Evolutionary conservation across 108 stramenopile species (phyloP).

Genomic region (Fragilaria crotonensis): DNA sequence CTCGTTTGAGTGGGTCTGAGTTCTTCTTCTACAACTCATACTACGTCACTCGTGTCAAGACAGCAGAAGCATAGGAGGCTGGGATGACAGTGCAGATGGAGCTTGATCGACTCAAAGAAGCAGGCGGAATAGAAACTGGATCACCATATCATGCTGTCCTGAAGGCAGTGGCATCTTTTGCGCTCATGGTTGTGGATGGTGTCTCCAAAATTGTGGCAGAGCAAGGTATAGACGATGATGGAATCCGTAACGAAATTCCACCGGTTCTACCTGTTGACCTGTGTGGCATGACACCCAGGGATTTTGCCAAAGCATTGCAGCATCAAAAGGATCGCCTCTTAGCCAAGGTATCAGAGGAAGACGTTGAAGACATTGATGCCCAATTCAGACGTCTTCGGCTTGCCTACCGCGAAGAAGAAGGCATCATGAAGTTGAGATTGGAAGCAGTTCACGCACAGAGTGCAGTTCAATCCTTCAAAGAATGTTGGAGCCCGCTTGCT

Average conservation of each 20-base stretch:
- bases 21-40: not conserved
- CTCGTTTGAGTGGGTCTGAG: not conserved
- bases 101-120: not conserved
- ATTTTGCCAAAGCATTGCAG: not conserved
- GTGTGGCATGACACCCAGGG: not conserved
- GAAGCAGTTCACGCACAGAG: not conserved
- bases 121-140: not conserved
- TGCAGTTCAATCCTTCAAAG: not conserved
- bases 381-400: not conserved
- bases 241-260: not conserved
- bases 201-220: constrained; percentile 4
- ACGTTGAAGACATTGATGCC: not conserved
- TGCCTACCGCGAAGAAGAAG: not conserved
- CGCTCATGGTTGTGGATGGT: constrained; percentile 1
- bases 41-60: not conserved
- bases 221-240: not conserved
- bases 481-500: not conserved
- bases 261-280: not conserved
- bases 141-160: not conserved
- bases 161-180: not conserved
- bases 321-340: not conserved
- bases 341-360: not conserved
- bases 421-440: not conserved
- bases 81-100: not conserved
- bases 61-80: not conserved